phyloP scores from a whole-genome alignment of 1,284 basidiomycete genomes.

The Coniferiporia weirii region DNA sequence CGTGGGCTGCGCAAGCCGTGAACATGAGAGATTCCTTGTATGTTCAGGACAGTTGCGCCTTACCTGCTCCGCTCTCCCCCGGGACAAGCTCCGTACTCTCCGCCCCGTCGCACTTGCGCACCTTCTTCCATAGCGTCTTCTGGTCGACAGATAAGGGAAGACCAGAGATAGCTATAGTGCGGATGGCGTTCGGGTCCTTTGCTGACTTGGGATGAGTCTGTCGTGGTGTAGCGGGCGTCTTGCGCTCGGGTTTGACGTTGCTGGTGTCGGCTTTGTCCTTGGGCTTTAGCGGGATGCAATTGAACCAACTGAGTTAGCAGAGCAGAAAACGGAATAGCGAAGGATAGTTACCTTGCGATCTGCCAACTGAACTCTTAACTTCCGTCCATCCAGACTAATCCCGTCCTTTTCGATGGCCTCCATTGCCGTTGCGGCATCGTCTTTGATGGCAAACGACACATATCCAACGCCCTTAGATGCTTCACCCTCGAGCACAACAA shows the following conservation, averaged over 20 bases:
- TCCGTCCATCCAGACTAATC: constrained; percentile 57
- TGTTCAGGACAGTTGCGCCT: neutral
- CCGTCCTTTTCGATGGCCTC: constrained; percentile 54
- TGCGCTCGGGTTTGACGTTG: constrained; percentile 40
- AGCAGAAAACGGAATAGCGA: neutral
- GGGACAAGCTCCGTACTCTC: constrained; percentile 42
- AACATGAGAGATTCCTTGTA: constrained; percentile 18
- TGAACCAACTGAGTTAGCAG: neutral
- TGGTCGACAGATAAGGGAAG: constrained; percentile 66
- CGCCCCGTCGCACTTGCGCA: constrained; percentile 72
- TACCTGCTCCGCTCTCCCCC: constrained; percentile 11
- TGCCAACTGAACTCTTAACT: constrained; percentile 76
- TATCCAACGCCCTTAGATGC: constrained; percentile 98
- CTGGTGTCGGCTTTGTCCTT: constrained; percentile 33
- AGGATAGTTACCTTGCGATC: constrained; percentile 56
- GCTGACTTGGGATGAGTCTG: constrained; percentile 35
- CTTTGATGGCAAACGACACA: constrained; percentile 85
- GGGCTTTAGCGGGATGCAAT: neutral
- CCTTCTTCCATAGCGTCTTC: constrained; percentile 83
- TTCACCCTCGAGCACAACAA: constrained; percentile 82
- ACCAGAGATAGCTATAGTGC: constrained; percentile 76
- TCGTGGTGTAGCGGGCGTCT: constrained; percentile 31
- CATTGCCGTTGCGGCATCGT: constrained; percentile 82
- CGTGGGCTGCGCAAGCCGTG: constrained; percentile 50
- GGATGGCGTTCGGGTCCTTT: constrained; percentile 69